These are phyloP conservation scores for Tetrahymena thermophila DNA, from an alignment of 73 alveolate genomes.

Conservation along the genomic window DNA sequence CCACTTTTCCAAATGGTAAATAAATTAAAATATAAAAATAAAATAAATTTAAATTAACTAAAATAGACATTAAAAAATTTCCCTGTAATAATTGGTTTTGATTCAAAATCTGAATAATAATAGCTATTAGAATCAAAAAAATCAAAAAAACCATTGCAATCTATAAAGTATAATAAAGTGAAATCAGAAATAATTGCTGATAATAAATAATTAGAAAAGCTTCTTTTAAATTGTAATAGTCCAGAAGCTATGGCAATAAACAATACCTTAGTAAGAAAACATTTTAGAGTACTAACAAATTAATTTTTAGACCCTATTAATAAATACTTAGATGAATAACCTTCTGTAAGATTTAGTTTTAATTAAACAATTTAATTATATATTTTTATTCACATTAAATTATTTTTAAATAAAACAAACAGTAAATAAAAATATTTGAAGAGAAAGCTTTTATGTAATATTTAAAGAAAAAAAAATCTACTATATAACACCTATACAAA, in stretches of 20 bases:
- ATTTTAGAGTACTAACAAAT: background rate
- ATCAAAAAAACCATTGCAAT: background rate
- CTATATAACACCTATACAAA: background rate
- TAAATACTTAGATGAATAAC: background rate
- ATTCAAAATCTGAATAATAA: background rate
- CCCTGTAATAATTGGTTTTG: conserved; percentile 34
- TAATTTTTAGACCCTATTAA: background rate
- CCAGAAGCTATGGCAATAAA: background rate
- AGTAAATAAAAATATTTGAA: background rate
- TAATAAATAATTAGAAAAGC: background rate
- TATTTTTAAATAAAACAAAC: background rate
- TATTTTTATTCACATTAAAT: too few species aligned
- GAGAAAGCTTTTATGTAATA: background rate
- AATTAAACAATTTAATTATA: background rate
- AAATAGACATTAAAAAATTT: conserved; percentile 28
- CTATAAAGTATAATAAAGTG: background rate
- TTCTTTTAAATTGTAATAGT: background rate
- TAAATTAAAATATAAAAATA: background rate
- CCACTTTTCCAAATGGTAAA: conserved; percentile 27
- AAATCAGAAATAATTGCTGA: background rate
- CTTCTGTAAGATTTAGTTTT: background rate
- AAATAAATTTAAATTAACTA: background rate
- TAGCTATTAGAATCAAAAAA: background rate
- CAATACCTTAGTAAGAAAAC: background rate
- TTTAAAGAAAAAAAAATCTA: background rate